phyloP scores from a whole-genome alignment of 2,329 filamentous ascomycete species.

The Fusarium piperis region DNA sequence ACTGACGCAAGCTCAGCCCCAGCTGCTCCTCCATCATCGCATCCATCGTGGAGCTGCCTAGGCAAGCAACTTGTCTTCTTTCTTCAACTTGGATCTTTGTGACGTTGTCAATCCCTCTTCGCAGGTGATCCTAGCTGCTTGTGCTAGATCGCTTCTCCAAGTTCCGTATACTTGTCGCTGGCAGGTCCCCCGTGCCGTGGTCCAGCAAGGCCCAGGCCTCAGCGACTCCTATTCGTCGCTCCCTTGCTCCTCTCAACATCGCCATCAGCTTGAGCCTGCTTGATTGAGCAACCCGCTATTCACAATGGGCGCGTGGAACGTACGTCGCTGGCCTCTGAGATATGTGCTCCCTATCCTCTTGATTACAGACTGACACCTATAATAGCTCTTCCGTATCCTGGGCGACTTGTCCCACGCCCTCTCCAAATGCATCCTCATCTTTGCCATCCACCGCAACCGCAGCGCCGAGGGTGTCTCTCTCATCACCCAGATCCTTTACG shows the following conservation, averaged over 20 bases:
- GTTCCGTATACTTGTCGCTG: not conserved
- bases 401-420: conserved; percentile 86
- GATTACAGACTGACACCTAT: conserved; percentile 8
- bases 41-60: conserved; percentile 39
- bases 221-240: conserved; percentile 9
- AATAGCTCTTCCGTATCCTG: conserved; percentile 75
- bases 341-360: not conserved
- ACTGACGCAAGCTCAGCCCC: conserved; percentile 42
- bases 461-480: conserved; percentile 92
- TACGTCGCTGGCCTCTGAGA: conserved; percentile 35
- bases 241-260: not conserved
- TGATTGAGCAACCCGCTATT: conserved; percentile 30
- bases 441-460: conserved; percentile 86
- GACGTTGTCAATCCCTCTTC: not conserved
- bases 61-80: conserved; percentile 25
- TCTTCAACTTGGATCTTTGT: conserved; percentile 8
- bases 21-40: conserved; percentile 32
- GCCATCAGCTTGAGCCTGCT: conserved; percentile 12
- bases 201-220: conserved; percentile 7
- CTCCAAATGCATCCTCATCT: conserved; percentile 91
- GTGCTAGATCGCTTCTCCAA: not conserved
- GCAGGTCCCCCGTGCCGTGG: conserved; percentile 29
- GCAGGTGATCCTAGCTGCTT: not conserved
- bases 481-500: conserved; percentile 90
- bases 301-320: conserved; percentile 55